Evolutionary conservation across 169 alveolate genomes (phyloP), one percentile per base, ranked within the genome.

Genomic region (Eimeria maxima): DNA sequence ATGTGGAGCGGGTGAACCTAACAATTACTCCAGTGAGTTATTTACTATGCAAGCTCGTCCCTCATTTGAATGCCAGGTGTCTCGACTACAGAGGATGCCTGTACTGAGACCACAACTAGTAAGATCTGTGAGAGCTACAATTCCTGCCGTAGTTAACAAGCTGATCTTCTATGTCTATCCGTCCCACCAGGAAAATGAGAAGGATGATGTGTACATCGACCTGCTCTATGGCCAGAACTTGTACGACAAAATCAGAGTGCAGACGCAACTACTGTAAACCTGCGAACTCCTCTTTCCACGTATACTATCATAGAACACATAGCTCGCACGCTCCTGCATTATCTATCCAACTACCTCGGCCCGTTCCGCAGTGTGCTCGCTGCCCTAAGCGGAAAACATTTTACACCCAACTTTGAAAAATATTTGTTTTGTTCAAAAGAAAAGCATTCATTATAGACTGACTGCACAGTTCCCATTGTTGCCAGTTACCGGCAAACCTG

Each of bases 201-300:
- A 60, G 42, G 78, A 86, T 42, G 81, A 86, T 57, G 80, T 63
- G 38, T 86, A 60, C 63, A 86, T 86, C 80, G 93, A 86, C 76
- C 22, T 86, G 93, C 63, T 86, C 22, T 55, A 86, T 4, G 78
- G 78, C 60, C 45, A 42, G n/a, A 29, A 63, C 80, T 33, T 86
- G 44, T 86, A 86, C 44, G 93, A 86, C 93, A 86, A 86, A 63
- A 57, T 86, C 16, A 80, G 93, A 42, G 93, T 86, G 47, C 81
- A 63, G 81, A 57, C 63, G 4, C 55, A 86, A 14, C 65, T 63
- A 16, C 90, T 81, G 4, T 81, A 53, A 81, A 81, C 18, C 50
- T 24, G 27, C 78, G 8, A n/a, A 13, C 55, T 33, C 10, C 27
- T 33, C 57, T 57, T 29, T 24, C 24, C 53, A 0, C 38, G 3